Conservation (phyloP, 208 protist species). For the Herpetomonas tarakana region DNA sequence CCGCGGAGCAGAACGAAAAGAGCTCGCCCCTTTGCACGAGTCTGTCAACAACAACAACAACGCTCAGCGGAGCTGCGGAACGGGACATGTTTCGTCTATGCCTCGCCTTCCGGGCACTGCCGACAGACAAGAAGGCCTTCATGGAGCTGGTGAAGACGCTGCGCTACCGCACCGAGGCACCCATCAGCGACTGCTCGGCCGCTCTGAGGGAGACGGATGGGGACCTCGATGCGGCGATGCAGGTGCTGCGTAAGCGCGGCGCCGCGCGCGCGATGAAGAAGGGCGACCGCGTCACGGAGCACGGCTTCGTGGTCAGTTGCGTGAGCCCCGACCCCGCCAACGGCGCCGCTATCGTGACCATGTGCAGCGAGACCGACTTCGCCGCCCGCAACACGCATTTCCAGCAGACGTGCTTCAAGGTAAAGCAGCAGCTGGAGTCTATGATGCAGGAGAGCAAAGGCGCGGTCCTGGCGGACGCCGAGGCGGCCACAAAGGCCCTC, state of each 20-base stretch:
- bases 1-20: too few relatives aligned
- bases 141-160: constrained; percentile 87
- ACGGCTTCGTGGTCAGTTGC: constrained; percentile 81
- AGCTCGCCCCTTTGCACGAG: too few relatives aligned
- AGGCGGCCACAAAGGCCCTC: constrained; percentile 41
- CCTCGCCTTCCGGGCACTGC: constrained; percentile 20
- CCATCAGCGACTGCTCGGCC: constrained; percentile 82
- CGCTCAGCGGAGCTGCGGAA: too few relatives aligned
- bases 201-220: constrained; percentile 76
- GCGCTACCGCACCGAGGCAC: constrained; percentile 85
- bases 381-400: constrained; percentile 83
- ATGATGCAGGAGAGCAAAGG: constrained; percentile 55
- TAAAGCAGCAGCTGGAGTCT: constrained; percentile 23
- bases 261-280: constrained; percentile 83
- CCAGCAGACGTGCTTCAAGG: constrained; percentile 38
- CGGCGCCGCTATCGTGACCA: constrained; percentile 65
- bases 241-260: constrained; percentile 77
- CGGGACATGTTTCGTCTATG: constrained; percentile 58
- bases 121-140: constrained; percentile 65
- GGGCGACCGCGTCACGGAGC: constrained; percentile 64
- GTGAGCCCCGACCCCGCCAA: constrained; percentile 34
- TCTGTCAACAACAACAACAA: too few relatives aligned
- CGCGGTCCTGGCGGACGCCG: constrained; percentile 39
- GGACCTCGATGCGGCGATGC: constrained; percentile 73
- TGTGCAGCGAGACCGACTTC: constrained; percentile 92